Evolutionary conservation across 2,329 filamentous ascomycete genomes (phyloP).

Genomic region (Xylariaceae sp.): DNA sequence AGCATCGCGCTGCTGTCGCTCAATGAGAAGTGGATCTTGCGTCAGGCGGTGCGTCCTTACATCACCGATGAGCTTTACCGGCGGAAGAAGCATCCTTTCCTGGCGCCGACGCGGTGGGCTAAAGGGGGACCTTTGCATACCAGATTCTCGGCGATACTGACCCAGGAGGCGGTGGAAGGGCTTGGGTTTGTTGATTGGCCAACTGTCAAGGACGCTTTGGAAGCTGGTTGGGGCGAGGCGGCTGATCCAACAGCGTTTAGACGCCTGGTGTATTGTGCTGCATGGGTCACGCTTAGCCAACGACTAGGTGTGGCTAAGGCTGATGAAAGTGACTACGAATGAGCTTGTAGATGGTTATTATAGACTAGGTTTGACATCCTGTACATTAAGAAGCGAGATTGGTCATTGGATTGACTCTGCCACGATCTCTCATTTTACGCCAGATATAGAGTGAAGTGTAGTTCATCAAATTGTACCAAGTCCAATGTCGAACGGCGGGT

Average conservation of each 20-base stretch:
- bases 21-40: constrained; percentile 48
- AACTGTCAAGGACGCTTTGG: background rate
- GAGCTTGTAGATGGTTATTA: background rate
- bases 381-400: too few species aligned
- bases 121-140: background rate
- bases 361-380: too few species aligned
- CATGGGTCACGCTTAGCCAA: background rate
- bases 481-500: too few species aligned
- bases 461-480: too few species aligned
- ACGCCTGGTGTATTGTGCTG: background rate
- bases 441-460: too few species aligned
- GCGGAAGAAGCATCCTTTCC: constrained; percentile 46
- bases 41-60: constrained; percentile 46
- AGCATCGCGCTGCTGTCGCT: constrained; percentile 17
- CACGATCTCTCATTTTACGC: too few species aligned
- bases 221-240: background rate
- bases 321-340: background rate
- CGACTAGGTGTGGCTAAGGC: background rate
- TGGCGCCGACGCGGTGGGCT: constrained; percentile 35
- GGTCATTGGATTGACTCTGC: too few species aligned
- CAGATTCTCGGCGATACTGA: background rate
- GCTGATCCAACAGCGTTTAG: background rate
- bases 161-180: background rate
- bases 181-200: background rate
- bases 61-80: constrained; percentile 49